Conservation (phyloP, 2,329 filamentous ascomycete species). For the Thielaviopsis ethacetica region DNA sequence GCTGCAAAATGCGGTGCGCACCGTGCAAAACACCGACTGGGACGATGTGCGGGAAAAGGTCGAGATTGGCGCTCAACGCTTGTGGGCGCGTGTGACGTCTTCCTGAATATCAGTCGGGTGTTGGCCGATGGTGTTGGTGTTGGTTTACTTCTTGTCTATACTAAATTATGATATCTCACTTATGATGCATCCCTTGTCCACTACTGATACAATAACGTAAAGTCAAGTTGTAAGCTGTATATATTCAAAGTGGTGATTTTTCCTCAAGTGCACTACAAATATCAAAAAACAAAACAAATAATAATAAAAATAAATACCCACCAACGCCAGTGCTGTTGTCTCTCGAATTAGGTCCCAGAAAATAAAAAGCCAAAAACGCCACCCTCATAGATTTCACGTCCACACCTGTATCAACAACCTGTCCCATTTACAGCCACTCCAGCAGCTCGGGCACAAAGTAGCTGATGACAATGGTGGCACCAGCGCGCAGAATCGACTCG, state of each 20-base stretch:
- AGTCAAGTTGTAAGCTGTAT: not conserved
- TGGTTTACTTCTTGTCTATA: not conserved
- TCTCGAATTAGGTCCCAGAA: not conserved
- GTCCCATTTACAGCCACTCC: slow-evolving; percentile 34
- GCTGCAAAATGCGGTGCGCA: slow-evolving; percentile 47
- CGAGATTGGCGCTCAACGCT: slow-evolving; percentile 23
- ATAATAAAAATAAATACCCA: not conserved
- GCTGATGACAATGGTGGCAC: slow-evolving; percentile 80
- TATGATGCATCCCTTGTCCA: not conserved
- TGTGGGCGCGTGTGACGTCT: slow-evolving; percentile 1
- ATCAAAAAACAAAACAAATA: not conserved
- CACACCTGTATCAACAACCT: too few species aligned
- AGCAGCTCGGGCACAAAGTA: slow-evolving; percentile 82
- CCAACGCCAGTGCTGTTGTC: slow-evolving; percentile 7
- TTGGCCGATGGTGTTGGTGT: too few species aligned
- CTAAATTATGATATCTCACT: not conserved
- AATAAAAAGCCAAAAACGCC: not conserved
- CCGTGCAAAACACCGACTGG: slow-evolving; percentile 53
- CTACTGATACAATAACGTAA: not conserved
- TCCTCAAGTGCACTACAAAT: not conserved
- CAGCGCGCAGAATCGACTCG: slow-evolving; percentile 81
- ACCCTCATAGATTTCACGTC: too few species aligned
- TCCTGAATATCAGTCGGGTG: not conserved
- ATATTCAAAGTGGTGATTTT: slow-evolving; percentile 6
- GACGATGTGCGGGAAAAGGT: slow-evolving; percentile 40